These are phyloP conservation scores for Fusarium longipes DNA, from an alignment of 2,329 filamentous ascomycete species.

Conservation along the genomic window DNA sequence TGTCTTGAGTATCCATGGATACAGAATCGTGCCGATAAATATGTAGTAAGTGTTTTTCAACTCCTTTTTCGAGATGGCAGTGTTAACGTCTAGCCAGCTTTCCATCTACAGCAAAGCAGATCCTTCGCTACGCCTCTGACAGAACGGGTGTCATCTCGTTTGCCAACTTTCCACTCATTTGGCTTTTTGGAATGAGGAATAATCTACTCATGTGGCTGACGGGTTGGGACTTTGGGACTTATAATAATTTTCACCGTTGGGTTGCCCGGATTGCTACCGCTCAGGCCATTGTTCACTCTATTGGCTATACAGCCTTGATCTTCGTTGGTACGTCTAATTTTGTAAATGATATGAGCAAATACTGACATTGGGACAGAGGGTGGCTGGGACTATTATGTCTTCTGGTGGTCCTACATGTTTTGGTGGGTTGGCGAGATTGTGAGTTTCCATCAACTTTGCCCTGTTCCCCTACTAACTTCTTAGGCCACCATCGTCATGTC, in stretches of 20 bases:
- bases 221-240: conserved; percentile 75
- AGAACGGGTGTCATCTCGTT: conserved; percentile 73
- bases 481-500: conserved; percentile 60
- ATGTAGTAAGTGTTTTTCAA: conserved; percentile 52
- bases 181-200: conserved; percentile 75
- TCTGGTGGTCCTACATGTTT: conserved; percentile 57
- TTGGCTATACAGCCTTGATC: conserved; percentile 66
- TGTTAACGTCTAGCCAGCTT: conserved; percentile 54
- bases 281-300: conserved; percentile 71
- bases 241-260: conserved; percentile 75
- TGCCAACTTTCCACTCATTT: conserved; percentile 71
- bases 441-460: conserved; percentile 10
- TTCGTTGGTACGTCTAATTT: conserved; percentile 45
- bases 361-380: conserved; percentile 48
- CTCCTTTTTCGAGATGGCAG: rapidly evolving
- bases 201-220: conserved; percentile 74
- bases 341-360: rapidly evolving
- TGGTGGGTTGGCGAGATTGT: conserved; percentile 63
- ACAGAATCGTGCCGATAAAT: conserved; percentile 52
- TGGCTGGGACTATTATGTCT: conserved; percentile 51
- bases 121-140: conserved; percentile 68
- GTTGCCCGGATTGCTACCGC: conserved; percentile 71
- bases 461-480: rapidly evolving
- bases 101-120: conserved; percentile 49
- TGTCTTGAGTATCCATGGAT: conserved; percentile 52